phyloP scores from a whole-genome alignment of 768 basidiomycete genomes.

The Tephrocybe sp. region DNA sequence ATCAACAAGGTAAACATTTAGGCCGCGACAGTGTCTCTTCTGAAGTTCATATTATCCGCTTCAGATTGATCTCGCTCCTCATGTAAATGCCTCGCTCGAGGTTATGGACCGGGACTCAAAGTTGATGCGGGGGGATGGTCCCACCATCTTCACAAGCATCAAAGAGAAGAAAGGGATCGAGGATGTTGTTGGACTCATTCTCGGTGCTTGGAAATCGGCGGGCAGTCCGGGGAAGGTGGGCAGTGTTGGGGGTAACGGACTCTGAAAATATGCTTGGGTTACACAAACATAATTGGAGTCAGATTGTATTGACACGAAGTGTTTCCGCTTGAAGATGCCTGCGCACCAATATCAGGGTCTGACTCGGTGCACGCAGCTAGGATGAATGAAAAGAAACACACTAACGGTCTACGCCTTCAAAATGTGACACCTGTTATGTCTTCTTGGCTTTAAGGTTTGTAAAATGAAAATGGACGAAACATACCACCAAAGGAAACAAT shows the following conservation, averaged over 20 bases:
- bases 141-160: conserved; percentile 88
- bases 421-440: no score
- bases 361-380: no score
- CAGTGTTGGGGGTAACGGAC: conserved; percentile 39
- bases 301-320: neutral
- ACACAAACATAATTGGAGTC: neutral
- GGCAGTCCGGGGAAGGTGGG: conserved; percentile 67
- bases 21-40: neutral
- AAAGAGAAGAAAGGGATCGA: conserved; percentile 76
- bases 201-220: conserved; percentile 86
- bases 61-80: conserved; percentile 89
- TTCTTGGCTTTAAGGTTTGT: no score
- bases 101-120: conserved; percentile 95
- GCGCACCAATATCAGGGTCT: no score
- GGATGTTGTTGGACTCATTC: conserved; percentile 75
- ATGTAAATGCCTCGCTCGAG: conserved; percentile 89
- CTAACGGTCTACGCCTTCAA: no score
- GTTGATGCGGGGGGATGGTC: conserved; percentile 91
- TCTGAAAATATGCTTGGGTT: neutral
- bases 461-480: neutral
- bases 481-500: neutral
- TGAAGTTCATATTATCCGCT: neutral
- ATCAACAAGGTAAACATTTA: conserved; percentile 78
- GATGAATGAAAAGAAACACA: no score
- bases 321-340: no score